phyloP scores from a whole-genome alignment of 176 grass and related monocot genomes.

The Saccharum officinarum region DNA sequence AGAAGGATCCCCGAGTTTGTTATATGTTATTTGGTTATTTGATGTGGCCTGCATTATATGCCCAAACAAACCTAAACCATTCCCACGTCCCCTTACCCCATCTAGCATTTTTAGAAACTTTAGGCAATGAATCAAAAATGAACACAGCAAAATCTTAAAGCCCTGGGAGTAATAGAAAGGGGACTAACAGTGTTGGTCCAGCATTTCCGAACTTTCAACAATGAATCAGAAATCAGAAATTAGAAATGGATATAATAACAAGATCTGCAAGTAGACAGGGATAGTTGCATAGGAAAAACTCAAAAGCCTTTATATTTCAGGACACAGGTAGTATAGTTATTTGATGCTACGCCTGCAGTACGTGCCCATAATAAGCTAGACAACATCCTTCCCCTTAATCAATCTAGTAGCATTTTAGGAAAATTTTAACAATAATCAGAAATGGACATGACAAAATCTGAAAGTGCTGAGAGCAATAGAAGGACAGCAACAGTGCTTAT shows the following conservation, averaged over 20 bases:
- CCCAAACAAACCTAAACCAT: background rate
- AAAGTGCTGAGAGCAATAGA: background rate
- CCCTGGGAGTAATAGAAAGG: background rate
- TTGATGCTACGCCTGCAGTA: background rate
- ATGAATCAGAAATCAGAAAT: background rate
- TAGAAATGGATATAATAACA: background rate
- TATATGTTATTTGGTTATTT: background rate
- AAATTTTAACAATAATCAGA: background rate
- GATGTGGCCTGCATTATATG: too few species aligned
- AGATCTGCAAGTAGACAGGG: background rate
- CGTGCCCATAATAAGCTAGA: background rate
- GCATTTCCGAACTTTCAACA: background rate
- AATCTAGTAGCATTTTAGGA: background rate
- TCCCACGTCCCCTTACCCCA: background rate
- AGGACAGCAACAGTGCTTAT: background rate
- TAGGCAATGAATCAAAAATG: background rate
- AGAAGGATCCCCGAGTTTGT: background rate
- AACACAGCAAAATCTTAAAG: background rate
- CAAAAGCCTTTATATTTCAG: background rate
- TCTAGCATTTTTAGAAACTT: background rate
- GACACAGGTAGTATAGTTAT: background rate
- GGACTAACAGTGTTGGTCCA: background rate
- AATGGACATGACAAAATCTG: background rate
- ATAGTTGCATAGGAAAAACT: background rate
- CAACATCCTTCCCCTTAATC: background rate